phyloP scores from a whole-genome alignment of 2,329 filamentous ascomycete species.

The Talaromyces sp. region DNA sequence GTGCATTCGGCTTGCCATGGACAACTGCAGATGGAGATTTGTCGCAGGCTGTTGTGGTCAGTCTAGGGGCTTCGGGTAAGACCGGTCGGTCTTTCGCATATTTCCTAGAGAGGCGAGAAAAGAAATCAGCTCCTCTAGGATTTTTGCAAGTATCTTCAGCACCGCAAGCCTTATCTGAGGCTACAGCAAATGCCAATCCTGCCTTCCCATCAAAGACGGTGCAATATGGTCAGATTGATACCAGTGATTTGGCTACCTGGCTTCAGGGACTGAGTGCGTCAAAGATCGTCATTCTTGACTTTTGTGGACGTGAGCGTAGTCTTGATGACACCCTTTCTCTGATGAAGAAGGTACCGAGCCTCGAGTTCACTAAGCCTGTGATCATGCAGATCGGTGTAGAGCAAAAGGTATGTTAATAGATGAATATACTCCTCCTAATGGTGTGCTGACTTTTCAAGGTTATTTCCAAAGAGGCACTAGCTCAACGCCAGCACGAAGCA shows the following conservation, averaged over 20 bases:
- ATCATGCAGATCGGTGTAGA: conserved; percentile 19
- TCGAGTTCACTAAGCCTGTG: conserved; percentile 6
- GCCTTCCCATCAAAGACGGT: conserved; percentile 11
- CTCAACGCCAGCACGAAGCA: no score
- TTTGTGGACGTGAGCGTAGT: conserved; percentile 11
- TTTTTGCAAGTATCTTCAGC: conserved; percentile 33
- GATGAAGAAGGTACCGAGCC: background rate
- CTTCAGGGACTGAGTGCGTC: conserved; percentile 3
- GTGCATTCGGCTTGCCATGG: conserved; percentile 26
- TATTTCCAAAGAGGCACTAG: no score
- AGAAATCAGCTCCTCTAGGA: conserved; percentile 19
- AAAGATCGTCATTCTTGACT: conserved; percentile 23
- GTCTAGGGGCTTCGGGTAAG: conserved; percentile 34
- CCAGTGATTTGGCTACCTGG: conserved; percentile 8
- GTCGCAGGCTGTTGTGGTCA: conserved; percentile 36
- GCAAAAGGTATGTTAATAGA: conserved; percentile 16
- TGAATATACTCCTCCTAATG: no score
- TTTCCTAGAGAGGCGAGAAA: conserved; percentile 23
- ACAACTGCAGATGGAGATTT: conserved; percentile 36
- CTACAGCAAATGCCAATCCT: conserved; percentile 1
- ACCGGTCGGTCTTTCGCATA: conserved; percentile 33
- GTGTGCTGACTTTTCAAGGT: background rate
- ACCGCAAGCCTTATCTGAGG: conserved; percentile 11
- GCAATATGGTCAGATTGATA: conserved; percentile 7
- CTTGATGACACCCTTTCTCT: conserved; percentile 4